These are phyloP conservation scores for Sporothrix pallida DNA, from an alignment of 2,329 filamentous ascomycete species.

Conservation along the genomic window DNA sequence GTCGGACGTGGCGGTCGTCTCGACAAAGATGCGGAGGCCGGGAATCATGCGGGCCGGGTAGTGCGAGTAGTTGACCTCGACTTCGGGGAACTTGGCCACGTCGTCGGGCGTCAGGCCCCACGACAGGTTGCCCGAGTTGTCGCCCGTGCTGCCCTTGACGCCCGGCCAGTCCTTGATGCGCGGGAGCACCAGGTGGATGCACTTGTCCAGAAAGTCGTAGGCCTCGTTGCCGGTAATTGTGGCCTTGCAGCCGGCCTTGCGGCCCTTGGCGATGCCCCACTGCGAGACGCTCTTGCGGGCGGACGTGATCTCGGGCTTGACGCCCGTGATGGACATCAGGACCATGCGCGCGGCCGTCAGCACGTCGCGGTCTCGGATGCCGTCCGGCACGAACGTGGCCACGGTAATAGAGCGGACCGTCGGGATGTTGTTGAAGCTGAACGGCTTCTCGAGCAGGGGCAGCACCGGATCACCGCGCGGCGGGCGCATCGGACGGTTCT, in stretches of 20 bases:
- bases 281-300: conserved; percentile 65
- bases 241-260: conserved; percentile 76
- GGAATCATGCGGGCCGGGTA: conserved; percentile 76
- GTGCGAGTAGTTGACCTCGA: conserved; percentile 82
- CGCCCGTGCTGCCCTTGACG: conserved; percentile 69
- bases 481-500: conserved; percentile 82
- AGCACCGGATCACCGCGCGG: conserved; percentile 82
- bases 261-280: conserved; percentile 75
- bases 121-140: conserved; percentile 83
- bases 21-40: conserved; percentile 80
- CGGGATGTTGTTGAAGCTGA: conserved; percentile 85
- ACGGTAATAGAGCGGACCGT: conserved; percentile 80
- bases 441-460: conserved; percentile 71
- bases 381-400: conserved; percentile 74
- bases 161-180: conserved; percentile 97
- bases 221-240: conserved; percentile 80
- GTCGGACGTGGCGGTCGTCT: conserved; percentile 84
- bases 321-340: conserved; percentile 83
- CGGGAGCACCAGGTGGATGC: conserved; percentile 87
- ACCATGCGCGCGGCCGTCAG: conserved; percentile 84
- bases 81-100: conserved; percentile 86
- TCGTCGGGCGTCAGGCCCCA: conserved; percentile 79
- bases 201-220: conserved; percentile 88
- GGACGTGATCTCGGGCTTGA: conserved; percentile 51
- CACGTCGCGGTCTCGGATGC: conserved; percentile 72